phyloP scores from a whole-genome alignment of 495 filamentous ascomycete genomes.

The Rhypophila decipiens region DNA sequence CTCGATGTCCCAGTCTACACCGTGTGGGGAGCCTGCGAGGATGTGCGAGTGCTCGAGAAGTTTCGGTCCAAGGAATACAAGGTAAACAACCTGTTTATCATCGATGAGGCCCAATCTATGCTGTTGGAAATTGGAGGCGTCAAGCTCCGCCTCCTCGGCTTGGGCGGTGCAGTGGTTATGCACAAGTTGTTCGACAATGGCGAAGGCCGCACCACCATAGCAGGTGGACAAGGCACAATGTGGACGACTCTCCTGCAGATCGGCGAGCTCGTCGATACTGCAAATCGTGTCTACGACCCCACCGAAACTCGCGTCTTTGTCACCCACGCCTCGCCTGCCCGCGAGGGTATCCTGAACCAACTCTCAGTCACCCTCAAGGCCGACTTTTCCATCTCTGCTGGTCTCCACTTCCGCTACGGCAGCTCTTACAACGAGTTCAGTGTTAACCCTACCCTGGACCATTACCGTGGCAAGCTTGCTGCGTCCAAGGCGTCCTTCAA shows the following conservation, averaged over 20 bases:
- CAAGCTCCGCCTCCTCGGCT: conserved; percentile 87
- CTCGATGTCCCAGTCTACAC: conserved; percentile 97
- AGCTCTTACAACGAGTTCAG: conserved; percentile 99
- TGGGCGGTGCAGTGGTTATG: conserved; percentile 98
- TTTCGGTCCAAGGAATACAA: conserved; percentile 98
- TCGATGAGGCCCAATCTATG: conserved; percentile 94
- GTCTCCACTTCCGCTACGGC: conserved; percentile 97
- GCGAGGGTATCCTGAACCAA: conserved; percentile 96
- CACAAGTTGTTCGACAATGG: conserved; percentile 99
- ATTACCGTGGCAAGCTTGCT: conserved; percentile 99
- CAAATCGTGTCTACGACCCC: conserved; percentile 95
- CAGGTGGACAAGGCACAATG: conserved; percentile 98
- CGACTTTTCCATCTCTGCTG: conserved; percentile 96
- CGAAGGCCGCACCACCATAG: conserved; percentile 95
- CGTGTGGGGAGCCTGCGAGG: conserved; percentile 98
- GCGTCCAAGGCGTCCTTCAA: conserved; percentile 98
- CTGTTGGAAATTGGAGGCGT: conserved; percentile 91
- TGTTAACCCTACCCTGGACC: conserved; percentile 95
- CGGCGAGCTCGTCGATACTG: conserved; percentile 97
- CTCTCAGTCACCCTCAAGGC: conserved; percentile 96
- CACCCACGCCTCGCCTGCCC: conserved; percentile 93
- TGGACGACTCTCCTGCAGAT: conserved; percentile 98
- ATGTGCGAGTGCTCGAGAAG: conserved; percentile 96
- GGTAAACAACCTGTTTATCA: conserved; percentile 93
- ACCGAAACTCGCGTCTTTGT: conserved; percentile 97